Evolutionary conservation across 176 grass and related monocot genomes (phyloP).

Genomic region (Rhynchospora pubera): DNA sequence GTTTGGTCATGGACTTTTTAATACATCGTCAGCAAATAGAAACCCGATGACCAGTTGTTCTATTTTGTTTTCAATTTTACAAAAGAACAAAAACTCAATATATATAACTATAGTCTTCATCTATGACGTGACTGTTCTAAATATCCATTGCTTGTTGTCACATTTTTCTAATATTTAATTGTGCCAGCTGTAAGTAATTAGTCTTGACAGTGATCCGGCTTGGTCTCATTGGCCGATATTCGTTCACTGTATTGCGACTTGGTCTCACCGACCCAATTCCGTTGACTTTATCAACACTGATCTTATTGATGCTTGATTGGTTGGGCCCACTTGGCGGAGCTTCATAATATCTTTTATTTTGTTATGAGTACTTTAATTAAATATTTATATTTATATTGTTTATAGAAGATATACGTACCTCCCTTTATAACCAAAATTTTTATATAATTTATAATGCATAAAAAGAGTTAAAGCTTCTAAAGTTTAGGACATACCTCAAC

Average conservation of each 20-base stretch:
- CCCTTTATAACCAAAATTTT: no score
- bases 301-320: background rate
- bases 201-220: no score
- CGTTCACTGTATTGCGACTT: background rate
- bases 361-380: background rate
- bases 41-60: no score
- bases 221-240: background rate
- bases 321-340: background rate
- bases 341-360: background rate
- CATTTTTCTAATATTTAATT: constrained; percentile 12
- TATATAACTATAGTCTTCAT: background rate
- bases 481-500: no score
- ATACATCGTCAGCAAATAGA: no score
- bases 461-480: no score
- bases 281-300: background rate
- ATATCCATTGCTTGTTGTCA: background rate
- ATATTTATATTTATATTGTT: background rate
- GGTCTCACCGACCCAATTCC: background rate
- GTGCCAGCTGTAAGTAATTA: background rate
- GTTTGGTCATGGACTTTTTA: no score
- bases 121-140: background rate
- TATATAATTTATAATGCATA: no score
- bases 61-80: background rate
- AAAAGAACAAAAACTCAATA: background rate
- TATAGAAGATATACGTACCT: background rate